A percentile compares a stretch with the other conserved stretches of the same genome.
Evolutionary conservation across 768 basidiomycete species (phyloP).

Genomic region (Leucocoprinus leucothites): DNA sequence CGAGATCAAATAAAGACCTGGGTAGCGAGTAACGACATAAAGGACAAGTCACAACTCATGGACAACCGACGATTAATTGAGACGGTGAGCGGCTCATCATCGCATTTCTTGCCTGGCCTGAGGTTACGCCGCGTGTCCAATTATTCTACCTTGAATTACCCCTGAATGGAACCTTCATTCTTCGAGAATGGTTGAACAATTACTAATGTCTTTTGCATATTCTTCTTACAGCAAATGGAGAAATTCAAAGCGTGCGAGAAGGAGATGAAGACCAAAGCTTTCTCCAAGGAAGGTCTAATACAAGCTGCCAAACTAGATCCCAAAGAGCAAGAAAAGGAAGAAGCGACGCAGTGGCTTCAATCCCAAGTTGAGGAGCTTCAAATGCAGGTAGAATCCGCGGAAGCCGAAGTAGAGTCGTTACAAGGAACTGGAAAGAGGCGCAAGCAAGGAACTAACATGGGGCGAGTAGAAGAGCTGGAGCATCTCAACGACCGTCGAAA

Average conservation of each 20-base stretch:
- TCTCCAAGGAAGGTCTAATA: slow-evolving; percentile 96
- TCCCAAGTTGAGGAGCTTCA: slow-evolving; percentile 87
- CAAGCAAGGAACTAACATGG: slow-evolving; percentile 62
- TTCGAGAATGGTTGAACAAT: too few relatives aligned
- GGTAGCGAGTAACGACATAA: slow-evolving; percentile 97
- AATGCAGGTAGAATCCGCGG: slow-evolving; percentile 89
- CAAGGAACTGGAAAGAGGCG: slow-evolving; percentile 84
- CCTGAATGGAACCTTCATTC: too few relatives aligned
- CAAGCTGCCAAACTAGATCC: slow-evolving; percentile 94
- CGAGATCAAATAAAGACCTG: slow-evolving; percentile 99
- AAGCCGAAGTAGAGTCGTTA: slow-evolving; percentile 90
- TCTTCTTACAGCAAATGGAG: slow-evolving; percentile 90
- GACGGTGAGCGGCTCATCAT: slow-evolving; percentile 59
- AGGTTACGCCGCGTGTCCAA: slow-evolving; percentile 11
- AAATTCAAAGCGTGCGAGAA: slow-evolving; percentile 99
- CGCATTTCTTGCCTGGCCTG: not conserved
- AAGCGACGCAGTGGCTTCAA: slow-evolving; percentile 85
- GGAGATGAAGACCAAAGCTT: slow-evolving; percentile 99
- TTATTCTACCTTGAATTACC: too few relatives aligned
- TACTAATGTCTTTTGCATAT: slow-evolving; percentile 8
- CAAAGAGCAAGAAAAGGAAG: slow-evolving; percentile 94
- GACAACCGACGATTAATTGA: slow-evolving; percentile 97
- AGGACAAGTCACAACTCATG: slow-evolving; percentile 90
- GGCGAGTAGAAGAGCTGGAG: slow-evolving; percentile 83
- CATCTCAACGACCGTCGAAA: slow-evolving; percentile 87